These are phyloP conservation scores for Xylaria polymorpha DNA, from an alignment of 2,329 filamentous ascomycete genomes.

Conservation along the genomic window DNA sequence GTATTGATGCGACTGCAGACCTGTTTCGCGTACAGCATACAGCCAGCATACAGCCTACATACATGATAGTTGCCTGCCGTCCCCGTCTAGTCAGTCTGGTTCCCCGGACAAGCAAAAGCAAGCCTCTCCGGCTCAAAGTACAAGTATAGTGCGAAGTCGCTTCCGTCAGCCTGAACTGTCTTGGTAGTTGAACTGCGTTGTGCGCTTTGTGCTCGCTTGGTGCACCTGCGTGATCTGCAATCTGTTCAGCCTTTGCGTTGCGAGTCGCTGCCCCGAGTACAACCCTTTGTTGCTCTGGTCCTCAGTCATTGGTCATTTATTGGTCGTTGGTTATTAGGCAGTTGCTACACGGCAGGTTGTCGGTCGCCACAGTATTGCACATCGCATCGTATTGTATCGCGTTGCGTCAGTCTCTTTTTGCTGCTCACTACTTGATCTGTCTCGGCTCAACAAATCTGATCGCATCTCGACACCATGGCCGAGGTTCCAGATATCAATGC, in stretches of 20 bases:
- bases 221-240: conserved; percentile 37
- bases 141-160: conserved; percentile 31
- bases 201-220: conserved; percentile 36
- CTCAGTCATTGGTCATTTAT: conserved; percentile 3
- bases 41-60: conserved; percentile 8
- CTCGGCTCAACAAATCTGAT: conserved; percentile 13
- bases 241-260: conserved; percentile 27
- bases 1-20: conserved; percentile 35
- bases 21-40: conserved; percentile 20
- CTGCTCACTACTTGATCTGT: conserved; percentile 15
- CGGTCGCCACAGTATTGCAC: conserved; percentile 30
- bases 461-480: conserved; percentile 51
- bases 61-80: conserved; percentile 28
- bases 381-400: conserved; percentile 24
- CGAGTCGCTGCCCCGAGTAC: conserved; percentile 19
- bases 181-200: conserved; percentile 37
- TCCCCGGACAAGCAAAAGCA: conserved; percentile 21
- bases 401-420: conserved; percentile 12
- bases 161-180: conserved; percentile 31
- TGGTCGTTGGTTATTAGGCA: conserved; percentile 6
- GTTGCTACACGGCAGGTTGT: conserved; percentile 24
- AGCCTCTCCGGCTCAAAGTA: conserved; percentile 21
- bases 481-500: conserved; percentile 58
- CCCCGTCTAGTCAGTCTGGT: conserved; percentile 26
- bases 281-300: conserved; percentile 20